Base-by-base conservation (phyloP, 345 rosid species). In the Acer negundo region DNA sequence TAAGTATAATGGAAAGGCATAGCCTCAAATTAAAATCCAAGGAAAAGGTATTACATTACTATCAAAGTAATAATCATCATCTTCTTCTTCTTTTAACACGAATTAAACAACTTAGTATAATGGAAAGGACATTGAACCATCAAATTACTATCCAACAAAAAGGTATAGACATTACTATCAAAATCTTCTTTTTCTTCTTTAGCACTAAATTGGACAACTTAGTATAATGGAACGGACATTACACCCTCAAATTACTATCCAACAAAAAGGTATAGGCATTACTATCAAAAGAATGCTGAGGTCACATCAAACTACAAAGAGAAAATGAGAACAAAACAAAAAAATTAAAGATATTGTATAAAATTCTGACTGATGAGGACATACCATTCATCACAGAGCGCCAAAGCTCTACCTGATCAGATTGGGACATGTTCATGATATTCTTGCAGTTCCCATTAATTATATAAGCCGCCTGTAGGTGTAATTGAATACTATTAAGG, bases 371-470 rank as follows among this genome's bases (percentile, higher is more conserved):
- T 31, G 28, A 69, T 35, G 3, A 78, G 73, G 49, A 55, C 86
- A 59, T 90, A 96, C 99, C 97, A 71, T 89, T 86, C 87, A 91
- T 84, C 69, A 96, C 93, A 74, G 95, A 88, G 56, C 46, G 79
- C 98, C 98, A 95, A 11, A 95, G 89, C 77, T 95, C 97, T 85
- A 81, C 76, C 81, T 95, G 98, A 87, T 95, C 98, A 85, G 92
- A 84, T 75, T 93, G 97, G 70, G 98, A 92, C 97, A 91, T 89
- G 81, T 91, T 86, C 98, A 95, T 93, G 62, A 95, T 89, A 85
- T 92, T 95, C 87, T 95, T 95, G 97, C 97, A 91, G 77, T 89
- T 93, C 72, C 99, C 99, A 79, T 90, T 96, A 53, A 88, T 91
- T 78, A 96, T 89, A 82, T 91, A 93, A 24, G 93, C 97, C 35